phyloP scores from a whole-genome alignment of 148 eudicot species.

The Dianthus caryophyllus region DNA sequence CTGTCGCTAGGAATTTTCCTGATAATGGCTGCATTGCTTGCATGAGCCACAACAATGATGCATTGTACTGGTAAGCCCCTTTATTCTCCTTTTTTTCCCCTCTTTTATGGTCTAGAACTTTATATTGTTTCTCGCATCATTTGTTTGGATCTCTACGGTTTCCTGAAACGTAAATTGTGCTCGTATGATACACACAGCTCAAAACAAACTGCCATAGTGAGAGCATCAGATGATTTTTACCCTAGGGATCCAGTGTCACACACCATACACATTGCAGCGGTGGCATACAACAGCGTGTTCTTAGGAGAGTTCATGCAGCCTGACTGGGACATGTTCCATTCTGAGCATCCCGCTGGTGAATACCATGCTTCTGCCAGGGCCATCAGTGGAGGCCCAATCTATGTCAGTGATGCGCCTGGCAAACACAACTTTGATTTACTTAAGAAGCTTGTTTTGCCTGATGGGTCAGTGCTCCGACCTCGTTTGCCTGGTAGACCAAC shows the following conservation, averaged over 20 bases:
- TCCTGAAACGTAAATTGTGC: neutral
- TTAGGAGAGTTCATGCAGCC: conserved; percentile 89
- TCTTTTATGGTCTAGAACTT: neutral
- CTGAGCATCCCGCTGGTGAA: conserved; percentile 78
- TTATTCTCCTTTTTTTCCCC: neutral
- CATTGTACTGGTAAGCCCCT: conserved; percentile 54
- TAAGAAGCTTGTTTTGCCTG: conserved; percentile 80
- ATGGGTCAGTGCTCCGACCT: conserved; percentile 77
- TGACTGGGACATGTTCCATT: conserved; percentile 98
- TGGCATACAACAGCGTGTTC: conserved; percentile 82
- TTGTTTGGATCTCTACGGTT: neutral
- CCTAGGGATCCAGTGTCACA: conserved; percentile 81
- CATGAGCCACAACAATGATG: conserved; percentile 84
- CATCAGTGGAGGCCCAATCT: conserved; percentile 80
- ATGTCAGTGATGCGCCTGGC: conserved; percentile 90
- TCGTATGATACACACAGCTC: conserved; percentile 49
- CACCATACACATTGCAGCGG: conserved; percentile 85
- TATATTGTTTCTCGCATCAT: neutral
- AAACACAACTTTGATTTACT: conserved; percentile 78
- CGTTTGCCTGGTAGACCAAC: conserved; percentile 80
- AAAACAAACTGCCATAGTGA: conserved; percentile 73
- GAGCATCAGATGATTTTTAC: conserved; percentile 91
- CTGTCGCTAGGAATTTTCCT: conserved; percentile 62
- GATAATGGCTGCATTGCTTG: conserved; percentile 92
- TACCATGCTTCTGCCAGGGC: conserved; percentile 87